Evolutionary conservation across 768 basidiomycete genomes (phyloP).

Genomic region (Lentinula lateritia): DNA sequence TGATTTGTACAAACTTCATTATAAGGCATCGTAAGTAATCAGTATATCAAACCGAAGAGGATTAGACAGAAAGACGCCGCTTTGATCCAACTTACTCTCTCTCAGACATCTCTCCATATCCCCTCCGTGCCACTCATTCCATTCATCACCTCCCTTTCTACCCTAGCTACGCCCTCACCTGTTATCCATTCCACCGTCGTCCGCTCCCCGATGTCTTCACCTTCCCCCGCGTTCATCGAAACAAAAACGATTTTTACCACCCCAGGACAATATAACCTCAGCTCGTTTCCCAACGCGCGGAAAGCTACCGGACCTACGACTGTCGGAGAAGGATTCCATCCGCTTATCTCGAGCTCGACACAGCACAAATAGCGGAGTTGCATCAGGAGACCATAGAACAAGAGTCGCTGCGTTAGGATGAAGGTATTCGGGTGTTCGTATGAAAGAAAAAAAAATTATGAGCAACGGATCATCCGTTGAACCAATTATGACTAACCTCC

Average conservation of each 20-base stretch:
- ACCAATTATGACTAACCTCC: slow-evolving; percentile 36
- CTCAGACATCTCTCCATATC: slow-evolving; percentile 27
- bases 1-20: too few relatives aligned
- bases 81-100: too few relatives aligned
- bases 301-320: slow-evolving; percentile 37
- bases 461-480: background rate
- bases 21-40: background rate
- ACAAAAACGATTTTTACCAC: slow-evolving; percentile 55
- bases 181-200: slow-evolving; percentile 33
- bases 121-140: slow-evolving; percentile 11
- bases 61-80: background rate
- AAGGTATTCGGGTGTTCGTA: too few relatives aligned
- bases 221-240: slow-evolving; percentile 6
- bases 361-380: slow-evolving; percentile 44
- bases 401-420: slow-evolving; percentile 61
- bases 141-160: slow-evolving; percentile 19
- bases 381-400: slow-evolving; percentile 57
- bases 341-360: slow-evolving; percentile 58
- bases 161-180: slow-evolving; percentile 17
- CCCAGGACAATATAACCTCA: slow-evolving; percentile 54
- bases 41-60: background rate
- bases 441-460: too few relatives aligned
- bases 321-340: slow-evolving; percentile 57
- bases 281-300: slow-evolving; percentile 53
- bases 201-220: slow-evolving; percentile 46